phyloP scores from a whole-genome alignment of 1,284 basidiomycete species.

The Cutaneotrichosporon sp. region DNA sequence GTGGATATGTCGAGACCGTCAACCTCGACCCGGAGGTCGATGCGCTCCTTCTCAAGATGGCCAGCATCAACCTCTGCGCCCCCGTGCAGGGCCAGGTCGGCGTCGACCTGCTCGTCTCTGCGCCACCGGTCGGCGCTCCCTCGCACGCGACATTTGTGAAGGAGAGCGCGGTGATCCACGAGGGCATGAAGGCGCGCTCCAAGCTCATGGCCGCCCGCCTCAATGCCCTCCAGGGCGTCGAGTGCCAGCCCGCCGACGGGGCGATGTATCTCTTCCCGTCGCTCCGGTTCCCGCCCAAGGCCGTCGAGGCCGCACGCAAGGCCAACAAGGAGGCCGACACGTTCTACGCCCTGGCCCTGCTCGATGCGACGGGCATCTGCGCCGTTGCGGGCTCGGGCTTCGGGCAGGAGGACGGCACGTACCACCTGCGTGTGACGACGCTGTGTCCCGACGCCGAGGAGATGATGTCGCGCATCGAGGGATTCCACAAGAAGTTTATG shows the following conservation, averaged over 20 bases:
- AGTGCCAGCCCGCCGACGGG: constrained; percentile 75
- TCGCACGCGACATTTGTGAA: constrained; percentile 71
- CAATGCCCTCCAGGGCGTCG: constrained; percentile 71
- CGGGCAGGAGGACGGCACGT: constrained; percentile 77
- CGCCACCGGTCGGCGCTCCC: constrained; percentile 68
- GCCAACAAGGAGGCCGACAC: constrained; percentile 74
- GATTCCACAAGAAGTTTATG: constrained; percentile 72
- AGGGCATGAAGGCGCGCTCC: constrained; percentile 66
- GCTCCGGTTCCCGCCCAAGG: constrained; percentile 66
- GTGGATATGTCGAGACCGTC: constrained; percentile 84
- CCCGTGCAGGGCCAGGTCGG: constrained; percentile 74
- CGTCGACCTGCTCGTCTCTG: constrained; percentile 80
- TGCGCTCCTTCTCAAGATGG: constrained; percentile 86
- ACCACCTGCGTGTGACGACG: constrained; percentile 80
- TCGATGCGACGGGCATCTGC: constrained; percentile 82
- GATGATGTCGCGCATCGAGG: constrained; percentile 73
- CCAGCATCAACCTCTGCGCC: constrained; percentile 77
- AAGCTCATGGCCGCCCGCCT: constrained; percentile 68
- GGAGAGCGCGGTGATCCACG: constrained; percentile 73
- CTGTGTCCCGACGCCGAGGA: constrained; percentile 76
- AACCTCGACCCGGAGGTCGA: constrained; percentile 72
- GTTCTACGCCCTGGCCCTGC: constrained; percentile 73
- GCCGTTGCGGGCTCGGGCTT: constrained; percentile 85
- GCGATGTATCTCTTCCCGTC: constrained; percentile 80
- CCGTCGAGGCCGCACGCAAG: constrained; percentile 65